These are phyloP conservation scores for Venturia pyrina DNA, from an alignment of 2,329 filamentous ascomycete genomes.

Conservation along the genomic window DNA sequence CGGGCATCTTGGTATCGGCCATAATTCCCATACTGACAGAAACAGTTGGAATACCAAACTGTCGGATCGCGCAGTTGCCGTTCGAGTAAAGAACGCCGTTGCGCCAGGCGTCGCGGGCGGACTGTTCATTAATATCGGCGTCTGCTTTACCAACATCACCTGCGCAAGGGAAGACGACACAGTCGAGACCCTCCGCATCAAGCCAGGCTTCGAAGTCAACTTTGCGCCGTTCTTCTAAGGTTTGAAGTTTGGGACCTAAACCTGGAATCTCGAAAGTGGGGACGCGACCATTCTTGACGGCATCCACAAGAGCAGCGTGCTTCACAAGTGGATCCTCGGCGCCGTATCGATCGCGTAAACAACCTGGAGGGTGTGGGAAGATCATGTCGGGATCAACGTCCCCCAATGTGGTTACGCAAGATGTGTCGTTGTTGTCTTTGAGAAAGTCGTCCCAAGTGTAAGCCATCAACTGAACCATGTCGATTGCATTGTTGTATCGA, in stretches of 20 bases:
- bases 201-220: conserved; percentile 15
- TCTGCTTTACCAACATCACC: conserved; percentile 39
- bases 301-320: conserved; percentile 19
- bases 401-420: conserved; percentile 21
- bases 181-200: conserved; percentile 29
- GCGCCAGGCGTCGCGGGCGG: conserved; percentile 27
- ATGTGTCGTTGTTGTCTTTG: conserved; percentile 27
- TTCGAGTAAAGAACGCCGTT: conserved; percentile 43
- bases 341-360: conserved; percentile 21
- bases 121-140: conserved; percentile 24
- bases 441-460: conserved; percentile 42
- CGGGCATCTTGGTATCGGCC: conserved; percentile 35
- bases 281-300: conserved; percentile 17
- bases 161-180: conserved; percentile 37
- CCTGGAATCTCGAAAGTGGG: conserved; percentile 30
- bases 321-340: conserved; percentile 22
- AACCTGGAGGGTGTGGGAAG: conserved; percentile 21
- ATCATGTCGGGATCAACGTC: conserved; percentile 26
- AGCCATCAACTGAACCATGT: conserved; percentile 35
- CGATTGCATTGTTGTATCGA: conserved; percentile 31
- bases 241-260: conserved; percentile 28
- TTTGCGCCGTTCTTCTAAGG: conserved; percentile 27
- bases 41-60: conserved; percentile 42
- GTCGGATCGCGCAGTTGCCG: conserved; percentile 39
- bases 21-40: conserved; percentile 41